These are phyloP conservation scores for Dimocarpus longan DNA, from an alignment of 345 rosid genomes.

Conservation along the genomic window DNA sequence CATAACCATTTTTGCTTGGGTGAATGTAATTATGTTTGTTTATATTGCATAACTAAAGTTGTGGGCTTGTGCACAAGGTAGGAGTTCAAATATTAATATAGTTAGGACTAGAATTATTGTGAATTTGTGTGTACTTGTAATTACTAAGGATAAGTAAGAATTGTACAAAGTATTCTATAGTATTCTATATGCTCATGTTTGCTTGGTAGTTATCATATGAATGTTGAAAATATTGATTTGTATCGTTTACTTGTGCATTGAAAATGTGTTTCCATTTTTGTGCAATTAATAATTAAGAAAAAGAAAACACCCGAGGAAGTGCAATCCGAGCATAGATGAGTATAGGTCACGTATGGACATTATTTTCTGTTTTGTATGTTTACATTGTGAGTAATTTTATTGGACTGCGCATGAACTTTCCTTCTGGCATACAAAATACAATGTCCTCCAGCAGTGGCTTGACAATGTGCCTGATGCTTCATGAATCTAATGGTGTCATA, in stretches of 20 bases:
- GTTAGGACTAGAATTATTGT: too few relatives aligned
- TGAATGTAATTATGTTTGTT: too few relatives aligned
- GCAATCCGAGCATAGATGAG: neutral
- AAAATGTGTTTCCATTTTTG: neutral
- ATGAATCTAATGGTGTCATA: neutral
- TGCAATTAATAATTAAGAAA: neutral
- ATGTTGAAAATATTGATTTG: neutral
- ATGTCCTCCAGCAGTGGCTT: neutral
- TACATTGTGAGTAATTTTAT: neutral
- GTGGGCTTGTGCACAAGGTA: neutral
- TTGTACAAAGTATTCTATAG: too few relatives aligned
- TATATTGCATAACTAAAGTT: neutral
- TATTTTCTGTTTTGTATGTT: neutral
- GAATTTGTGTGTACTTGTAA: too few relatives aligned
- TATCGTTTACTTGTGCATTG: neutral
- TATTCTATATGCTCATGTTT: neutral
- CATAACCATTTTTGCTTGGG: too few relatives aligned
- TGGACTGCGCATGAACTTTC: neutral
- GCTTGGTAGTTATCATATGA: neutral
- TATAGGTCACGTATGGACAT: neutral
- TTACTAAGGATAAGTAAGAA: too few relatives aligned
- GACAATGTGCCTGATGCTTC: conserved; percentile 9
- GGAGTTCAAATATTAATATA: too few relatives aligned
- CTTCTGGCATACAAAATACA: neutral
- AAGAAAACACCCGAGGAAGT: neutral